Conservation (phyloP, 2,329 filamentous ascomycete species). For the Colletotrichum orchidophilum region DNA sequence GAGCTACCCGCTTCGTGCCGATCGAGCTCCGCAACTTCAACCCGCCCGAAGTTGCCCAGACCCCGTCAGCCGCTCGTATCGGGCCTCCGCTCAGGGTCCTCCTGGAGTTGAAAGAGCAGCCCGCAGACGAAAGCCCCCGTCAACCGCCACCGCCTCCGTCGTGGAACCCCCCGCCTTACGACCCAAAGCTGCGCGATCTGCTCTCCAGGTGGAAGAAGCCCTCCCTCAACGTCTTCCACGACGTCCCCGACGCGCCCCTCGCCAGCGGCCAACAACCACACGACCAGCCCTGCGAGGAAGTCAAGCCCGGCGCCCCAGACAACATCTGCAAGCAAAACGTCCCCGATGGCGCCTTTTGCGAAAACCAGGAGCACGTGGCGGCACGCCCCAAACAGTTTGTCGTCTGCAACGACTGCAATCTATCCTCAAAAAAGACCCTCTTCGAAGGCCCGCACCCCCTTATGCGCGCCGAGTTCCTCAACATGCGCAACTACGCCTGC, state of each 20-base stretch:
- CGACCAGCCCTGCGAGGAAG: slow-evolving; percentile 16
- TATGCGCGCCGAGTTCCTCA: slow-evolving; percentile 38
- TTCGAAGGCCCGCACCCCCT: slow-evolving; percentile 27
- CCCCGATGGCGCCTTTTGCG: slow-evolving; percentile 31
- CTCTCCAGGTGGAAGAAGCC: slow-evolving; percentile 28
- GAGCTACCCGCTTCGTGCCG: slow-evolving; percentile 23
- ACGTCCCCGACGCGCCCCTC: slow-evolving; percentile 27
- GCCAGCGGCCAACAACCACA: neutral
- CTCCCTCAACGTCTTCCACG: slow-evolving; percentile 23
- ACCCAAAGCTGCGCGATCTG: neutral
- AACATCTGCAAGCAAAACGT: neutral
- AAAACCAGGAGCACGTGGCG: slow-evolving; percentile 34
- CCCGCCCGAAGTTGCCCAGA: neutral
- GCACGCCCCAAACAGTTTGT: neutral
- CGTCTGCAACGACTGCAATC: slow-evolving; percentile 41
- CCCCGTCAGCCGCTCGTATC: slow-evolving; percentile 2
- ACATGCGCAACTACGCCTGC: slow-evolving; percentile 50
- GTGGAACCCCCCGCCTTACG: neutral
- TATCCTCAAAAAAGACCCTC: slow-evolving; percentile 34
- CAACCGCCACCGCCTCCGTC: neutral
- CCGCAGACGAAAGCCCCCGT: neutral
- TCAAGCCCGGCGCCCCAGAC: neutral
- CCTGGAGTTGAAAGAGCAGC: slow-evolving; percentile 9
- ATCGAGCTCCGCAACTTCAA: slow-evolving; percentile 19
- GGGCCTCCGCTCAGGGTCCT: neutral